Evolutionary conservation across 108 stramenopile species (phyloP).

Genomic region (Halocafeteria seosinensis): DNA sequence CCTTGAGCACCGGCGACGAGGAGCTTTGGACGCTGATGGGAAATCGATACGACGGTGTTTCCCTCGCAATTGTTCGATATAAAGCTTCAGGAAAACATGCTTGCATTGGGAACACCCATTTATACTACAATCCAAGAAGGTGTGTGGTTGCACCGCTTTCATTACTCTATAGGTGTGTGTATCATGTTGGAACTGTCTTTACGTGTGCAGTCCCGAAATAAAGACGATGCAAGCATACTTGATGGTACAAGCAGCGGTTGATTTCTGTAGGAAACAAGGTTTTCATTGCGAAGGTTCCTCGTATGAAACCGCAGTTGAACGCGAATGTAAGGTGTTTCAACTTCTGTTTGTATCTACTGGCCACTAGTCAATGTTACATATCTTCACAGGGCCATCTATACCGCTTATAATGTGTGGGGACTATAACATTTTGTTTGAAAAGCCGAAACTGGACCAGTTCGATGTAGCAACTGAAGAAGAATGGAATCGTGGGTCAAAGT

Average conservation of each 20-base stretch:
- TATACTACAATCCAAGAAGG: neutral
- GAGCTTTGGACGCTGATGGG: neutral
- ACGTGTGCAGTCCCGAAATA: neutral
- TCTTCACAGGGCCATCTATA: too few relatives aligned
- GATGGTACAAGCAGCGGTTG: neutral
- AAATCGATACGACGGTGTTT: neutral
- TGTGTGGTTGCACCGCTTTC: too few relatives aligned
- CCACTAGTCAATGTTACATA: too few relatives aligned
- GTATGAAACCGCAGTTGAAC: neutral
- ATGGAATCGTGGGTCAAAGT: too few relatives aligned
- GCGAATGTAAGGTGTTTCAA: neutral
- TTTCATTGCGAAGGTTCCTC: neutral
- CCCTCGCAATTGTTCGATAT: neutral
- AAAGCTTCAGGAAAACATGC: neutral
- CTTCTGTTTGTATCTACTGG: too few relatives aligned
- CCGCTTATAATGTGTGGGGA: too few relatives aligned
- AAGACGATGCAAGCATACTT: neutral
- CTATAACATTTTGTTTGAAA: too few relatives aligned
- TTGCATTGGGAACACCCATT: neutral
- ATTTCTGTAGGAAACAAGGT: neutral
- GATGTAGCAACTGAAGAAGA: too few relatives aligned
- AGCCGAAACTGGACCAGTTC: too few relatives aligned
- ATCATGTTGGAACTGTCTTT: too few relatives aligned
- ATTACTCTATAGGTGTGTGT: too few relatives aligned
- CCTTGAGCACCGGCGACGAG: too few relatives aligned